phyloP scores from a whole-genome alignment of 306 rosid species.

The Lithocarpus polystachyus region DNA sequence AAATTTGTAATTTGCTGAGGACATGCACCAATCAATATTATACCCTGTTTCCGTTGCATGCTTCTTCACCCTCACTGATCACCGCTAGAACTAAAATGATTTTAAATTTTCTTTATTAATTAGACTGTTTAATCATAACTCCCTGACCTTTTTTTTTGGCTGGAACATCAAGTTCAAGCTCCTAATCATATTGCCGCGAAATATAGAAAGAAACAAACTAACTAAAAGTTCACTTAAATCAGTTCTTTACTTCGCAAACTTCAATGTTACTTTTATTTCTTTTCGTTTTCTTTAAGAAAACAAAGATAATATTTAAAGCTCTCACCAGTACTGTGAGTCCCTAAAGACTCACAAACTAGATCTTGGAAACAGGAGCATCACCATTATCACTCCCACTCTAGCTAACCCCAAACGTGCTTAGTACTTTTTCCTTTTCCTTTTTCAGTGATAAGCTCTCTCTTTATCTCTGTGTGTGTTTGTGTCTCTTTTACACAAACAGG shows the following conservation, averaged over 20 bases:
- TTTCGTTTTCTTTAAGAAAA: neutral
- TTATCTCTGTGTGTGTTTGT: neutral
- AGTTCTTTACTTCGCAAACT: constrained; percentile 16
- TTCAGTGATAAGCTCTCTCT: neutral
- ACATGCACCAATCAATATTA: too few species aligned
- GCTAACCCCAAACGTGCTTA: neutral
- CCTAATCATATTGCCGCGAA: neutral
- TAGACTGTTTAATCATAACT: too few species aligned
- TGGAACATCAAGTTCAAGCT: too few species aligned
- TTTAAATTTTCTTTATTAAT: too few species aligned
- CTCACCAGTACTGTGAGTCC: neutral
- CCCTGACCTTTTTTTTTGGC: too few species aligned
- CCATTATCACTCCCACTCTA: constrained; percentile 18
- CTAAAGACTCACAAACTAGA: neutral
- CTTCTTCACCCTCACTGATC: too few species aligned
- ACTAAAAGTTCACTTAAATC: constrained; percentile 11
- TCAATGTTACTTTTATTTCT: neutral
- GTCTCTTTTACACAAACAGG: constrained; percentile 3
- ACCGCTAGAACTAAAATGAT: too few species aligned
- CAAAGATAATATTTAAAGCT: constrained; percentile 1
- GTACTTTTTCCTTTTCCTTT: neutral
- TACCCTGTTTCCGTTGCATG: too few species aligned
- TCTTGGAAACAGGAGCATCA: constrained; percentile 22
- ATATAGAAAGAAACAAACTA: neutral
- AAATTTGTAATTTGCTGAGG: too few species aligned